phyloP scores from a whole-genome alignment of 2,329 filamentous ascomycete species.

The Neopestalotiopsis rosae region DNA sequence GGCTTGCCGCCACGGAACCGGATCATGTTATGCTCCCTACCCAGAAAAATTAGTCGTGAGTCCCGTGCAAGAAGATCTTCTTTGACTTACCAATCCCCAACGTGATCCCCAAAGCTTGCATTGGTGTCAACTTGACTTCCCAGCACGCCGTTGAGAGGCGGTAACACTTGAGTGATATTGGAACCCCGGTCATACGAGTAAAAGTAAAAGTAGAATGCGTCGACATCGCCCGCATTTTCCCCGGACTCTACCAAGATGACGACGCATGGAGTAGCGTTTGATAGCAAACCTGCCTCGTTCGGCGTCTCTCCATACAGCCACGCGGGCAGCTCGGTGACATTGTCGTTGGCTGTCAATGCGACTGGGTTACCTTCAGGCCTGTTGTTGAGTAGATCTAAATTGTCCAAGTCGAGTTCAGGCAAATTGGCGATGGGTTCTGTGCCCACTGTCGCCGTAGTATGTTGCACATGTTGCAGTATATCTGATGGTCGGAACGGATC shows the following conservation, averaged over 20 bases:
- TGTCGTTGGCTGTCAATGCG: slow-evolving; percentile 8
- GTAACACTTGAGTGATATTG: slow-evolving; percentile 11
- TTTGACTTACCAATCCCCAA: slow-evolving; percentile 10
- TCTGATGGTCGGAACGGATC: slow-evolving; percentile 14
- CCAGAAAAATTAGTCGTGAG: neutral
- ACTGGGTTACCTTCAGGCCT: neutral
- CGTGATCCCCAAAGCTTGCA: slow-evolving; percentile 3
- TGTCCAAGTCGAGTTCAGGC: slow-evolving; percentile 4
- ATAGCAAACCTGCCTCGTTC: neutral
- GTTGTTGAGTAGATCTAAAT: slow-evolving; percentile 3
- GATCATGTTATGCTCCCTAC: slow-evolving; percentile 13
- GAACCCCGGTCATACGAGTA: slow-evolving; percentile 13
- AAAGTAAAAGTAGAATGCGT: slow-evolving; percentile 15
- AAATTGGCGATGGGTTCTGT: neutral
- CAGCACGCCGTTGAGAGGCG: neutral
- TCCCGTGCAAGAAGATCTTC: neutral
- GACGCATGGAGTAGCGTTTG: slow-evolving; percentile 1
- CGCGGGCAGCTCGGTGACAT: neutral
- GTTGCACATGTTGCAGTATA: slow-evolving; percentile 8
- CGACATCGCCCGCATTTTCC: neutral
- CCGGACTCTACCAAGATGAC: slow-evolving; percentile 6
- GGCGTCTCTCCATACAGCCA: slow-evolving; percentile 14
- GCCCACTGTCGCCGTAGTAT: neutral
- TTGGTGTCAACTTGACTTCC: neutral
- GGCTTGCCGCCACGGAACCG: slow-evolving; percentile 6